Conservation (phyloP, 1,139 yeast genomes). For the Kodamaea anthophila region DNA sequence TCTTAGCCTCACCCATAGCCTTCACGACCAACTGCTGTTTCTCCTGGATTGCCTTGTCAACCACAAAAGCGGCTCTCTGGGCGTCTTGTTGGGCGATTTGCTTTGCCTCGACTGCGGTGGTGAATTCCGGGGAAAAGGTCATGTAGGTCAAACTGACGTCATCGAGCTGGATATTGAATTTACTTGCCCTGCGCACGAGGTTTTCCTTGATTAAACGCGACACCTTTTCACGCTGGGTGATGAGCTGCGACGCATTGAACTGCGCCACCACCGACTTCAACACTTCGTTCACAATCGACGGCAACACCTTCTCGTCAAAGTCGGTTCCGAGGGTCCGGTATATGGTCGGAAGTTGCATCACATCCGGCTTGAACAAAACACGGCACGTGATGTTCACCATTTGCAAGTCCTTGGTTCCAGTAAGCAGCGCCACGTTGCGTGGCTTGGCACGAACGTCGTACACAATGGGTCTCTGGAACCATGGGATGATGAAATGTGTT, state of each 20-base stretch:
- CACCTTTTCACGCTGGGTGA: slow-evolving; percentile 96
- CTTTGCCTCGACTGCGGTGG: slow-evolving; percentile 96
- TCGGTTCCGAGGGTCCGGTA: slow-evolving; percentile 90
- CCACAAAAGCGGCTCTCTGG: slow-evolving; percentile 94
- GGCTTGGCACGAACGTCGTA: slow-evolving; percentile 98
- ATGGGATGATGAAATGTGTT: slow-evolving; percentile 88
- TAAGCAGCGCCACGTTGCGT: slow-evolving; percentile 91
- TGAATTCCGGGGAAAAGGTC: slow-evolving; percentile 97
- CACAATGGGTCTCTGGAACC: slow-evolving; percentile 89
- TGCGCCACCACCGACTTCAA: slow-evolving; percentile 96
- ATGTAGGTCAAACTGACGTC: slow-evolving; percentile 93
- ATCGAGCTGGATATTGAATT: slow-evolving; percentile 81
- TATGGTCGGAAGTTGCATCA: slow-evolving; percentile 70
- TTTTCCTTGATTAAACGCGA: slow-evolving; percentile 87
- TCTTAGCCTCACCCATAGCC: slow-evolving; percentile 97
- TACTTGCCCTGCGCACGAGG: slow-evolving; percentile 84
- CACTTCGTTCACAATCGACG: slow-evolving; percentile 95
- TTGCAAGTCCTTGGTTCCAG: slow-evolving; percentile 97
- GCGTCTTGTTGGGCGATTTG: slow-evolving; percentile 99
- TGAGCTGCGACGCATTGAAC: slow-evolving; percentile 94
- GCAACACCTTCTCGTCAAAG: slow-evolving; percentile 93
- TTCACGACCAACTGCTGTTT: slow-evolving; percentile 94
- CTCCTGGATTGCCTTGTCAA: slow-evolving; percentile 95
- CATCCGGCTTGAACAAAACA: slow-evolving; percentile 86
- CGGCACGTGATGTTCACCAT: slow-evolving; percentile 99